These are phyloP conservation scores for Saccharum hybrid DNA, from an alignment of 202 grass and related monocot species.

Conservation along the genomic window DNA sequence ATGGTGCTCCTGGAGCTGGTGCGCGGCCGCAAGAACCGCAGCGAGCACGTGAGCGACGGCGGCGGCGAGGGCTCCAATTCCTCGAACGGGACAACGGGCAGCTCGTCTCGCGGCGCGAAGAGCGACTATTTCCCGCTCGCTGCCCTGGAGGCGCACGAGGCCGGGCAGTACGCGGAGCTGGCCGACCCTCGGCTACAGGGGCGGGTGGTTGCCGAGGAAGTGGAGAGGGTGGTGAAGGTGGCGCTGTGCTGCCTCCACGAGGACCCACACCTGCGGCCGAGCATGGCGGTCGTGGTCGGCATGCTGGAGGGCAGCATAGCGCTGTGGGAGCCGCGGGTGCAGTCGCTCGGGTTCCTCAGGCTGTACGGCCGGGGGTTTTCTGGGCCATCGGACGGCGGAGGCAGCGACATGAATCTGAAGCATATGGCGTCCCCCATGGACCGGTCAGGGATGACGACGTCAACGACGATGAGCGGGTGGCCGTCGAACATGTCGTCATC, in stretches of 20 bases:
- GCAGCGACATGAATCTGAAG: constrained; percentile 4
- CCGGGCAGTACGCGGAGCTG: constrained; percentile 61
- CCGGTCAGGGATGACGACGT: constrained; percentile 37
- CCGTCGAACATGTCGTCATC: constrained; percentile 77
- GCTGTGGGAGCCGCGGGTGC: constrained; percentile 50
- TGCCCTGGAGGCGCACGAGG: constrained; percentile 70
- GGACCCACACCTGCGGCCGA: constrained; percentile 72
- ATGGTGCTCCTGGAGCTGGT: constrained; percentile 88
- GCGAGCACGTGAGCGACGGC: constrained; percentile 51
- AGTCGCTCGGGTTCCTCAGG: constrained; percentile 66
- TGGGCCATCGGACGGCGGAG: not conserved
- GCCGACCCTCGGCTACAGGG: constrained; percentile 73
- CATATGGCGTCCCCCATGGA: constrained; percentile 18
- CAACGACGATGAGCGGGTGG: constrained; percentile 49
- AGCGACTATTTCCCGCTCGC: constrained; percentile 75
- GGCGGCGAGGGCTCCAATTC: constrained; percentile 19
- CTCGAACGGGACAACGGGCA: constrained; percentile 40
- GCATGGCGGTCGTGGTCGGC: constrained; percentile 71
- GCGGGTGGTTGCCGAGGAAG: constrained; percentile 48
- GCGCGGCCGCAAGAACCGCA: constrained; percentile 82
- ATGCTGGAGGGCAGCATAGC: constrained; percentile 84
- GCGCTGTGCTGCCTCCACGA: constrained; percentile 91
- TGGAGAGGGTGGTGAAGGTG: constrained; percentile 77
- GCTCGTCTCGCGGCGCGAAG: not conserved
- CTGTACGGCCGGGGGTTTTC: constrained; percentile 66